Evolutionary conservation across 2,329 filamentous ascomycete species (phyloP), one percentile per base, ranked within the genome.

Genomic region (Ceratocystis ficicola): DNA sequence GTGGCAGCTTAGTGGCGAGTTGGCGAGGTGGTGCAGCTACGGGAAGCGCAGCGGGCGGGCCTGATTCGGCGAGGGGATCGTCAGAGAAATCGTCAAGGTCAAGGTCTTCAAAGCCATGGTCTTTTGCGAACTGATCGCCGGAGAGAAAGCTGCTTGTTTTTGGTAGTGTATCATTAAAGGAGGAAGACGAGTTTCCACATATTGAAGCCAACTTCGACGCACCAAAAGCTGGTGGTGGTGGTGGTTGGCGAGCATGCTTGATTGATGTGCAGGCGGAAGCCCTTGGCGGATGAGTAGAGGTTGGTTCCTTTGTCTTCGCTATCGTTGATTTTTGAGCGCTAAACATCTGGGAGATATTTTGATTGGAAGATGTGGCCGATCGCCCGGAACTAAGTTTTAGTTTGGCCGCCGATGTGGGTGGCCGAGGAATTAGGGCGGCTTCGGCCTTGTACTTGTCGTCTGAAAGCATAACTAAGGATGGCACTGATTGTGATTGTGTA

Each of bases 91-190:
- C 66, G 25, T 68, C 66, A 20, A 59, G 44, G 17, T 62, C 62
- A 7, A 68, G 36, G 30, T 68, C 66, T 17, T 65, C 66, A 28
- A 68, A 68, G 63, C 66, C 66, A 60, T 68, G 48, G 25, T 68
- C 64, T 17, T 65, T 61, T 20, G 61, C 64, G 28, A 68, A 66
- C n/a, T 65, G 64, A n/a, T 63, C 60, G 22, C 44, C 57, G 10
- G 63, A 44, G 17, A 52, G 44, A 17, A 62, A 64, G 8, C 22
- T 64, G 36, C 17, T 48, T 44, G 36, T 30, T 28, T 25, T 22
- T 30, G 15, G 55, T 6, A 5, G 64, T 17, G 57, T 25, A 48
- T 67, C 64, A 3, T 50, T 48, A 46, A 68, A 65, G 7, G 66
- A 61, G 10, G 41, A 61, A 17, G 20, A 44, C 12, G 63, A 63